Evolutionary conservation across 2,329 filamentous ascomycete genomes (phyloP).

Genomic region (Botryosphaeria dothidea): DNA sequence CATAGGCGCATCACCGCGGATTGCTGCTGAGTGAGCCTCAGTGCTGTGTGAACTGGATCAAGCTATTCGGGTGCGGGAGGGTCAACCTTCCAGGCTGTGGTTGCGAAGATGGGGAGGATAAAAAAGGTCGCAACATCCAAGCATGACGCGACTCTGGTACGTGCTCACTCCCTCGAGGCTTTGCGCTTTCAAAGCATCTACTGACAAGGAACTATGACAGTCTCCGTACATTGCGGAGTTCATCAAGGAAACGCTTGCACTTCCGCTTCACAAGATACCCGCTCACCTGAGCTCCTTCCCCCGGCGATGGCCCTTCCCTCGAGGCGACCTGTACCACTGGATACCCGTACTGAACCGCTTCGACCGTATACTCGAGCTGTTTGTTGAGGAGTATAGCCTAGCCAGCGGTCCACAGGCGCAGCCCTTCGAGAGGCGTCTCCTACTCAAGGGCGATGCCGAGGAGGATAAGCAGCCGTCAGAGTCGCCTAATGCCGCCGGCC

Average conservation of each 20-base stretch:
- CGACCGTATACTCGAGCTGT: constrained; percentile 80
- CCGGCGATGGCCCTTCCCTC: constrained; percentile 88
- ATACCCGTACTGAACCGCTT: constrained; percentile 92
- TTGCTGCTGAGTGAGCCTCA: background rate
- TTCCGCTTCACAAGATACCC: constrained; percentile 75
- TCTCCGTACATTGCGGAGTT: constrained; percentile 86
- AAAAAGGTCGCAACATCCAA: constrained; percentile 56
- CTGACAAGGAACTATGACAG: constrained; percentile 47
- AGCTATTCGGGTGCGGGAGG: constrained; percentile 26
- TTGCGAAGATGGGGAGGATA: constrained; percentile 53
- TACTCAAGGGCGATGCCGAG: constrained; percentile 59
- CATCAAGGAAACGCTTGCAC: constrained; percentile 67
- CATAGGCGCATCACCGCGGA: constrained; percentile 2
- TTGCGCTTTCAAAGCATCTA: background rate
- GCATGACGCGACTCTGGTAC: constrained; percentile 55
- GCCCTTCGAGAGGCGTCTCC: constrained; percentile 68
- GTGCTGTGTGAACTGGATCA: constrained; percentile 10
- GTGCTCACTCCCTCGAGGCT: constrained; percentile 19
- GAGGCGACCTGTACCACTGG: constrained; percentile 98
- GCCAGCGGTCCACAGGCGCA: constrained; percentile 76
- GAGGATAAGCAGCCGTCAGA: constrained; percentile 40
- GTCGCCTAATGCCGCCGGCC: constrained; percentile 45
- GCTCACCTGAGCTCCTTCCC: constrained; percentile 78
- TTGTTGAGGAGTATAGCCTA: constrained; percentile 78
- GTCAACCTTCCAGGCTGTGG: constrained; percentile 36